Base-by-base conservation (phyloP, 2,329 filamentous ascomycete genomes). In the Fusarium mangiferae region DNA sequence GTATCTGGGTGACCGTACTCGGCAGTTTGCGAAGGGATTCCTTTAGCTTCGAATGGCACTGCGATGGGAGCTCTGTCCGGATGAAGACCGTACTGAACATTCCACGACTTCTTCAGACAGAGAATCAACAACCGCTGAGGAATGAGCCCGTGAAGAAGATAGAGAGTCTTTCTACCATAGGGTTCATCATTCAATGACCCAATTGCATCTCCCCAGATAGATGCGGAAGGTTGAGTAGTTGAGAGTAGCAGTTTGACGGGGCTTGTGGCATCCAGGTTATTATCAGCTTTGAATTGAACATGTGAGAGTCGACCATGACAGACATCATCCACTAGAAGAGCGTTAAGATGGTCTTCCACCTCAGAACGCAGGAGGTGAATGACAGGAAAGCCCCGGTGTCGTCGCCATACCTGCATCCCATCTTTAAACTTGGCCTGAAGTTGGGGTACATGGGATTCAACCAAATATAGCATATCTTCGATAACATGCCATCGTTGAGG, bases 1-100 rank as follows among this genome's bases (percentile, higher is more conserved):
- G 92, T 90, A 73, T 94, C 87, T 0, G 91, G 90, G 71, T 94
- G 91, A 0, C 90, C 89, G 77, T 88, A 94, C 73, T 94, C 92
- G 0, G 91, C 88, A 11, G 89, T 85, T 0, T 89, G 86, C 0
- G 87, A 87, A 0, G 92, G 91, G 0, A 86, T 83, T 6, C 91
- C 92, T 64, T 94, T 93, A 0, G 90, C 90, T 17, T 88, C 85
- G 55, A 87, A 94, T 0, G 92, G 92, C 0, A 94, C 92, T 0
- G 92, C 91, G 10, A 93, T 87, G 0, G 90, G 89, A 45, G 86
- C 83, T 20, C 92, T 84, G 0, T 69, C 51, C 0, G 87, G 85
- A 70, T 90, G 86, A 0, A 91, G 80, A 0, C 90, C 90, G 57
- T 91, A 94, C 38, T 89, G 84, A 0, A 94, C 91, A 15, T 91